phyloP scores from a whole-genome alignment of 805 yeast species.

The Candida dajiaensis region DNA sequence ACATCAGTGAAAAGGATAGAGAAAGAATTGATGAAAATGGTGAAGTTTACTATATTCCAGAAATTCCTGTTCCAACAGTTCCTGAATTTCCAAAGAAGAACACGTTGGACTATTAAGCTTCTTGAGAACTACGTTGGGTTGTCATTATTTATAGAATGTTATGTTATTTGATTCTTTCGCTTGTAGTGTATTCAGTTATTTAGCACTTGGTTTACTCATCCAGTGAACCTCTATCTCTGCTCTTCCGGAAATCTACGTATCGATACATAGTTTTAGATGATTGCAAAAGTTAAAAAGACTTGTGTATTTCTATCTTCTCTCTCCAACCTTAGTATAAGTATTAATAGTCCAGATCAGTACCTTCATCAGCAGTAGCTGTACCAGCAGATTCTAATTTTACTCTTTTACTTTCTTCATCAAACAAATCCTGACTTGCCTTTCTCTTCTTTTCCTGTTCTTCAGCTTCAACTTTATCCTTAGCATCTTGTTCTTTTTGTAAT shows the following conservation, averaged over 20 bases:
- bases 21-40: conserved; percentile 90
- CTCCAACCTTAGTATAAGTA: too few species aligned
- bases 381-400: conserved; percentile 9
- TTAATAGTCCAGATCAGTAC: not conserved
- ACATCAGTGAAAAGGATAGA: conserved; percentile 77
- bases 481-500: conserved; percentile 4
- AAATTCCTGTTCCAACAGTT: conserved; percentile 65
- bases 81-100: conserved; percentile 54
- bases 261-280: too few species aligned
- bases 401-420: conserved; percentile 16
- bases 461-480: not conserved
- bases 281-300: too few species aligned
- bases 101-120: conserved; percentile 49
- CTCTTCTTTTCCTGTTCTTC: conserved; percentile 16
- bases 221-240: too few species aligned
- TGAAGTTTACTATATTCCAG: conserved; percentile 68
- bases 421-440: conserved; percentile 13
- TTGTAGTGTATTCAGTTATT: too few species aligned
- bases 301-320: too few species aligned
- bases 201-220: too few species aligned
- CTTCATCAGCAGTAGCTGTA: not conserved
- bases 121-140: not conserved
- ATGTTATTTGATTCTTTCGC: too few species aligned
- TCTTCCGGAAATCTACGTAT: too few species aligned
- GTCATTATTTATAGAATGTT: not conserved